Base-by-base conservation (phyloP, 164 flowering plant genomes). In the Paratinospora sagittata region DNA sequence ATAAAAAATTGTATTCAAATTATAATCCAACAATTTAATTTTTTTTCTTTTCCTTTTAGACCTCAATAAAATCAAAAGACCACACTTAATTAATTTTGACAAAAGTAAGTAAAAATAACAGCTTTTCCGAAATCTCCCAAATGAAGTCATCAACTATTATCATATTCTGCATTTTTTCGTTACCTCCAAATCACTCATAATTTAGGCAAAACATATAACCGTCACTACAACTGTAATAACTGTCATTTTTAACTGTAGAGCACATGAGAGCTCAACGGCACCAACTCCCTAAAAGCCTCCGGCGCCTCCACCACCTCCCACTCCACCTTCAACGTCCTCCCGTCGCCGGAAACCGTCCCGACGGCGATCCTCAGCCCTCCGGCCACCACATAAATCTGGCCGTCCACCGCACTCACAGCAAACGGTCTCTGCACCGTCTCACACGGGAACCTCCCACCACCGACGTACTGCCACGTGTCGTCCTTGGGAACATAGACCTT, bases 291-390 rank as follows among this genome's bases (percentile, higher is more conserved):
- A 36, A 83, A 85, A 13, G 67, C 78, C 6, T 63, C 27, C 0
- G 90, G 87, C 3, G 82, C 84, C 52, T 55, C 73, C 70, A 87
- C 70, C 13, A 85, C 80, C 58, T 75, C 67, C 88, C 90, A 87
- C 36, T 80, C 83, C 24, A 80, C 77, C 37, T 37, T 61, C 70
- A 74, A 43, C 14, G 30, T 41, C 52, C 57, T 34, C 52, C 36
- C 71, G 13, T 69, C 77, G 3, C 65, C 74, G 24, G 0, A n/a
- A 4, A 83, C 69, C 9, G 69, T 79, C 37, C 90, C 90, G 0
- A 85, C 69, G 3, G 78, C 88, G 41, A 83, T 79, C 34, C 77
- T 45, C 66, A 83, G 30, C 11, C 84, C 84, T 49, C 71, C 14
- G 0, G 80, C 58, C 67, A 82, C 84, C 71, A 85, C 88, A 34